Evolutionary conservation across 2,329 filamentous ascomycete species (phyloP), one percentile per base, ranked within the genome.

Genomic region (Phyllosticta citrichinensis): DNA sequence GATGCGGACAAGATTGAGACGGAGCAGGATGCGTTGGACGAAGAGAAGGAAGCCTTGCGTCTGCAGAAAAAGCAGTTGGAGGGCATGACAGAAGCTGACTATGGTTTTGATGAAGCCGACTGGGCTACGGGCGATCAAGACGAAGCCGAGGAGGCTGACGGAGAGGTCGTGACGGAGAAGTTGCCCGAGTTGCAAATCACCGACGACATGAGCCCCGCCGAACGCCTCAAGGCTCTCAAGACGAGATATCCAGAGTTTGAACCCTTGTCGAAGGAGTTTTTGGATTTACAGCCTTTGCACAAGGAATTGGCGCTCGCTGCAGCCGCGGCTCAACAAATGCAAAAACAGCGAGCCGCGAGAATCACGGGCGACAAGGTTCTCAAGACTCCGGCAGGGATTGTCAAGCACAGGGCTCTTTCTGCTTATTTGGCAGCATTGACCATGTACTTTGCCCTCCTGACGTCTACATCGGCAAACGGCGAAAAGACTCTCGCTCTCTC

Each of bases 381-480:
- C 1, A 71, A 70, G 35, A 70, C 67, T 3, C 71, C 73, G 1
- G 70, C 71, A 59, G 72, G 71, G 9, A 65, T 75, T 10, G 80
- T 90, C 62, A 94, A 93, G 72, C 87, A 88, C 70, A 86, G 90
- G 73, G 85, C 92, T 11, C 79, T 96, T 50, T 87, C 89, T 5
- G 89, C 91, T 63, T 97, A 99, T 70, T 79, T 97, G 24, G 91
- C 89, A 52, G 83, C 90, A 1, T 80, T 99, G 66, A 87, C 89
- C 56, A 92, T 96, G 84, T 99, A 99, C 74, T 96, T 99, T 73
- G 89, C 92, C 47, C 83, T 97, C 40, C 77, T 99, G n/a, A 90
- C 91, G 11, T 96, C 91, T 0, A 87, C 90, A 0, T 80, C 86
- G 56, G 30, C 56, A 25, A 57, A n/a, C 14, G 76, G 78, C 0